A percentile compares a stretch with the other conserved stretches of the same genome.
These are phyloP conservation scores for Plectosphaerella cucumerina DNA, from an alignment of 2,329 filamentous ascomycete species.

Conservation along the genomic window DNA sequence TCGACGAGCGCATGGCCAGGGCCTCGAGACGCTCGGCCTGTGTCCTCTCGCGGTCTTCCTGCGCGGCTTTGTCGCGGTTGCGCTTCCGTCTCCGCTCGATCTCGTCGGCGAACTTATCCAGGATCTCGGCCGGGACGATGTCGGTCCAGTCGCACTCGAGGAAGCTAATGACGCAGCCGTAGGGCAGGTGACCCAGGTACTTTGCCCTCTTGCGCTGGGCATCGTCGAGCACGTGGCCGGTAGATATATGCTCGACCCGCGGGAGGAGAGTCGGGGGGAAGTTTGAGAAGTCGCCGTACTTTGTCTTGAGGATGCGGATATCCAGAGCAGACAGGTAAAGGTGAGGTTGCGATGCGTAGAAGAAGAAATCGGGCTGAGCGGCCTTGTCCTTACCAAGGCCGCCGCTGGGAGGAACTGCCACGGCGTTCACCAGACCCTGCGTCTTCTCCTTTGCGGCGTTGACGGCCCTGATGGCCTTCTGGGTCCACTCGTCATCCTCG, in stretches of 20 bases:
- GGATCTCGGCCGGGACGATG: conserved; percentile 69
- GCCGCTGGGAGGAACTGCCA: background rate
- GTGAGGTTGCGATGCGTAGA: conserved; percentile 83
- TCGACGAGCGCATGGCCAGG: conserved; percentile 56
- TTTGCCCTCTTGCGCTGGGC: conserved; percentile 77
- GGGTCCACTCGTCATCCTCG: conserved; percentile 89
- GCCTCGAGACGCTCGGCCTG: conserved; percentile 79
- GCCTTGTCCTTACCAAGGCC: conserved; percentile 12
- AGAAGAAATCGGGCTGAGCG: conserved; percentile 61
- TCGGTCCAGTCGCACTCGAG: conserved; percentile 95
- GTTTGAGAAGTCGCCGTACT: conserved; percentile 75
- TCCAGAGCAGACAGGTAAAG: conserved; percentile 88
- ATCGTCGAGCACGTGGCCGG: conserved; percentile 83
- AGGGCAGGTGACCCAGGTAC: conserved; percentile 81
- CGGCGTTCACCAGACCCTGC: conserved; percentile 34
- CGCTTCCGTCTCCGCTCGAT: conserved; percentile 71
- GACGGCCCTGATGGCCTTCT: conserved; percentile 74
- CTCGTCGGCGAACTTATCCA: conserved; percentile 73
- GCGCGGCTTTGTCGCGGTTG: conserved; percentile 76
- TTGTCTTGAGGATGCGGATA: conserved; percentile 86
- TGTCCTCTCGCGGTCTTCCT: conserved; percentile 80
- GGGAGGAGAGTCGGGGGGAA: conserved; percentile 86
- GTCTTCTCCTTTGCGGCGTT: conserved; percentile 72
- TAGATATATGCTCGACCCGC: conserved; percentile 83
- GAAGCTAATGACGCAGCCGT: conserved; percentile 88